phyloP scores from a whole-genome alignment of 768 basidiomycete genomes.

The Serendipita sp. region DNA sequence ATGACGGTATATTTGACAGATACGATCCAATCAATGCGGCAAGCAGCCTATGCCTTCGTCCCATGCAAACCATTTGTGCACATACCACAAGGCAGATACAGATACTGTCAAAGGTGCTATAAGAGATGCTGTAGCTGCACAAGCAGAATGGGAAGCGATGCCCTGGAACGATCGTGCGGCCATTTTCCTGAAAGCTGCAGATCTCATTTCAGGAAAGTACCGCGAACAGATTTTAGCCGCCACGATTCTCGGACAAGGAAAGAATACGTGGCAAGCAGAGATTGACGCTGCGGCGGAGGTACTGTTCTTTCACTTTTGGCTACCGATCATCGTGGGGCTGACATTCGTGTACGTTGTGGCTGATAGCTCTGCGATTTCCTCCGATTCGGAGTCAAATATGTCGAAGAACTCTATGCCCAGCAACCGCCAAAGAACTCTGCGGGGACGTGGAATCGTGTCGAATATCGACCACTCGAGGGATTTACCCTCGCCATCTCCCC shows the following conservation, averaged over 20 bases:
- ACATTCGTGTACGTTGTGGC: neutral
- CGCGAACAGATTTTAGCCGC: slow-evolving; percentile 89
- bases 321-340: neutral
- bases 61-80: slow-evolving; percentile 65
- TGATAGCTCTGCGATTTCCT: slow-evolving; percentile 75
- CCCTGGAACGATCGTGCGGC: slow-evolving; percentile 96
- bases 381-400: slow-evolving; percentile 91
- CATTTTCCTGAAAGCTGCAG: slow-evolving; percentile 96
- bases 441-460: slow-evolving; percentile 90
- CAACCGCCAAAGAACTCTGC: slow-evolving; percentile 77
- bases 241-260: slow-evolving; percentile 96
- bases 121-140: slow-evolving; percentile 72
- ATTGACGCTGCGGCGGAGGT: slow-evolving; percentile 99
- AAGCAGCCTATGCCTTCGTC: slow-evolving; percentile 78
- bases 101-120: slow-evolving; percentile 65
- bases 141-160: slow-evolving; percentile 78
- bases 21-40: slow-evolving; percentile 63
- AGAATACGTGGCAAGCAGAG: slow-evolving; percentile 99
- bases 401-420: slow-evolving; percentile 82
- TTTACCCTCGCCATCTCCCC: slow-evolving; percentile 96
- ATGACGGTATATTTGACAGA: slow-evolving; percentile 24
- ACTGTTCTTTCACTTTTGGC: slow-evolving; percentile 14
- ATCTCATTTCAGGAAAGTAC: slow-evolving; percentile 90
- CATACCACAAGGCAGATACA: slow-evolving; percentile 77
- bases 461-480: slow-evolving; percentile 95